These are phyloP conservation scores for Metrosideros polymorpha DNA, from an alignment of 441 rosid genomes.

Conservation along the genomic window DNA sequence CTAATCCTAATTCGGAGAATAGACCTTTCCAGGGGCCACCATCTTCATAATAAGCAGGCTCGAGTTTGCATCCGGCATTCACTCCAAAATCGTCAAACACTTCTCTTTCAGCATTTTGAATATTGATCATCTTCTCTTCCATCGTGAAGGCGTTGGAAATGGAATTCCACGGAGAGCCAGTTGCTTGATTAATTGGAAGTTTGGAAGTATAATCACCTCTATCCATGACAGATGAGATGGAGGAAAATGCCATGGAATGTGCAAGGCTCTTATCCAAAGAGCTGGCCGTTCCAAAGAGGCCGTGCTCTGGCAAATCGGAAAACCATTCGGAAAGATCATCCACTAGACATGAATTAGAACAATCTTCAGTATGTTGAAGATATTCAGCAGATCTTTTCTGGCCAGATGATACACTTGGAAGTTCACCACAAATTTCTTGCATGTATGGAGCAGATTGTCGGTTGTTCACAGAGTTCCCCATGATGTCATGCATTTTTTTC, in stretches of 20 bases:
- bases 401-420: slow-evolving; percentile 16
- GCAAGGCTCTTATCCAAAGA: slow-evolving; percentile 10
- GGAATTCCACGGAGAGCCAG: slow-evolving; percentile 22
- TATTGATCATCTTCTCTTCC: slow-evolving; percentile 9
- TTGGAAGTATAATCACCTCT: slow-evolving; percentile 10
- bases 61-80: slow-evolving; percentile 8
- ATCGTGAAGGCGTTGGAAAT: slow-evolving; percentile 10
- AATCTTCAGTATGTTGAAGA: slow-evolving; percentile 28
- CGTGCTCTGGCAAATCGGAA: slow-evolving; percentile 28
- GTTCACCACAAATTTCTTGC: not conserved
- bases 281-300: slow-evolving; percentile 10
- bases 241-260: slow-evolving; percentile 9
- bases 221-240: slow-evolving; percentile 11
- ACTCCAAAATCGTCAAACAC: slow-evolving; percentile 32
- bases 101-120: slow-evolving; percentile 28
- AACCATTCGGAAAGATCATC: slow-evolving; percentile 53
- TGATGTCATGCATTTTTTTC: not conserved
- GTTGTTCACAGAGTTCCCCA: not conserved
- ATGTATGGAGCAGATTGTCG: slow-evolving; percentile 3
- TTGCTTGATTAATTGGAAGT: slow-evolving; percentile 15
- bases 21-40: slow-evolving; percentile 39
- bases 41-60: slow-evolving; percentile 29
- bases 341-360: slow-evolving; percentile 28
- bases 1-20: slow-evolving; percentile 62
- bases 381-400: slow-evolving; percentile 18